These are phyloP conservation scores for Colletotrichum zoysiae DNA, from an alignment of 2,329 filamentous ascomycete genomes.

Conservation along the genomic window DNA sequence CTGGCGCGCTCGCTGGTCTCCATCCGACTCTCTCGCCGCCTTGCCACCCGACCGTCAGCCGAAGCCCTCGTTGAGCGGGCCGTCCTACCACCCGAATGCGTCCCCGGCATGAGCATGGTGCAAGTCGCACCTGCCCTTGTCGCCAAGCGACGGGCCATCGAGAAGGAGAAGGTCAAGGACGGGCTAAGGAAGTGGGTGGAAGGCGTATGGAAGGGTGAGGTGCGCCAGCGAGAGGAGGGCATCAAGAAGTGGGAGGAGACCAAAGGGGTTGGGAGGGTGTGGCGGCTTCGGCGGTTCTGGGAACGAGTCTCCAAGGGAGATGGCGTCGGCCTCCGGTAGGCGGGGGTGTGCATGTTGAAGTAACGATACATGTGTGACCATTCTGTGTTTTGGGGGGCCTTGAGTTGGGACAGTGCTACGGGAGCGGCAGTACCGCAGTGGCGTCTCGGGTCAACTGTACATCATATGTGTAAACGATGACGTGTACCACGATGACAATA, in stretches of 20 bases:
- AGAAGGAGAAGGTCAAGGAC: constrained; percentile 77
- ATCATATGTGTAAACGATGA: constrained; percentile 12
- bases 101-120: constrained; percentile 57
- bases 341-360: neutral
- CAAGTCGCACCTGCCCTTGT: constrained; percentile 71
- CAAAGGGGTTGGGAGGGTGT: constrained; percentile 67
- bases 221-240: constrained; percentile 62
- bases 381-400: neutral
- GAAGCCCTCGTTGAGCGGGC: constrained; percentile 72
- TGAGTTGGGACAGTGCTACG: constrained; percentile 8
- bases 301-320: constrained; percentile 67
- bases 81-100: constrained; percentile 75
- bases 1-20: constrained; percentile 74
- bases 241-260: constrained; percentile 63
- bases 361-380: neutral
- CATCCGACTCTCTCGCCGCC: constrained; percentile 73
- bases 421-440: neutral
- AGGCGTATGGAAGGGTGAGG: constrained; percentile 66
- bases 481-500: constrained; percentile 12
- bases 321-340: constrained; percentile 33
- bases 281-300: constrained; percentile 75
- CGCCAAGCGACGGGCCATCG: constrained; percentile 72
- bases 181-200: constrained; percentile 74
- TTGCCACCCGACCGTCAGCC: constrained; percentile 70
- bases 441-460: constrained; percentile 1